Conservation (phyloP, 768 basidiomycete species). For the Epithele typhae region DNA sequence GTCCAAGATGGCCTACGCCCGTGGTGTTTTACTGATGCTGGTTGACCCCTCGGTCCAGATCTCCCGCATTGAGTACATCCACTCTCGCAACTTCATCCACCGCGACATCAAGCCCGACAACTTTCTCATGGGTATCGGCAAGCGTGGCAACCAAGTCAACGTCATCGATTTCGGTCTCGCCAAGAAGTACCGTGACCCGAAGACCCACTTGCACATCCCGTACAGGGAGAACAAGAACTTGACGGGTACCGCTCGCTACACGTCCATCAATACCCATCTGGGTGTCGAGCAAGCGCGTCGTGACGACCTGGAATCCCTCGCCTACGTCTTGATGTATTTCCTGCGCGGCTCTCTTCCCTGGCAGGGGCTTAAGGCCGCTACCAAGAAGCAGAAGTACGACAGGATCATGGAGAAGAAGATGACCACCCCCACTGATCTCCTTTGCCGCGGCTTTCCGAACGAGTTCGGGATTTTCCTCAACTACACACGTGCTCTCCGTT, state of each 20-base stretch:
- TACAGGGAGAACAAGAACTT: conserved; percentile 99
- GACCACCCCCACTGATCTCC: conserved; percentile 94
- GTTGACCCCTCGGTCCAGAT: conserved; percentile 47
- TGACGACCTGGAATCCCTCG: conserved; percentile 96
- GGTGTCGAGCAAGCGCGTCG: conserved; percentile 98
- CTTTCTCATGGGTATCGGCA: conserved; percentile 99
- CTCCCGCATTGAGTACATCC: conserved; percentile 98
- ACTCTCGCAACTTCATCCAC: conserved; percentile 97
- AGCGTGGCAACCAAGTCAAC: conserved; percentile 99
- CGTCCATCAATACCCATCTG: conserved; percentile 97
- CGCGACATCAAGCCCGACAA: conserved; percentile 99
- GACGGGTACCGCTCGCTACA: conserved; percentile 98
- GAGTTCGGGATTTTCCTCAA: conserved; percentile 99
- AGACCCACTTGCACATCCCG: conserved; percentile 99
- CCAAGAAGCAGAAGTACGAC: conserved; percentile 99
- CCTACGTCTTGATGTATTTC: conserved; percentile 99
- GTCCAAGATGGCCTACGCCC: not conserved
- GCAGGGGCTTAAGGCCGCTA: conserved; percentile 99
- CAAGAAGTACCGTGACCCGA: conserved; percentile 99
- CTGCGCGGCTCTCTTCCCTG: conserved; percentile 96
- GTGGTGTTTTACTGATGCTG: not conserved
- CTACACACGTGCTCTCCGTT: conserved; percentile 97
- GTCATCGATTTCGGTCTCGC: conserved; percentile 98
- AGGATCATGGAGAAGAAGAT: conserved; percentile 99
- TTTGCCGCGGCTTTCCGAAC: conserved; percentile 99